Base-by-base conservation (phyloP, 129 eudicot genomes). In the Logfia minima region DNA sequence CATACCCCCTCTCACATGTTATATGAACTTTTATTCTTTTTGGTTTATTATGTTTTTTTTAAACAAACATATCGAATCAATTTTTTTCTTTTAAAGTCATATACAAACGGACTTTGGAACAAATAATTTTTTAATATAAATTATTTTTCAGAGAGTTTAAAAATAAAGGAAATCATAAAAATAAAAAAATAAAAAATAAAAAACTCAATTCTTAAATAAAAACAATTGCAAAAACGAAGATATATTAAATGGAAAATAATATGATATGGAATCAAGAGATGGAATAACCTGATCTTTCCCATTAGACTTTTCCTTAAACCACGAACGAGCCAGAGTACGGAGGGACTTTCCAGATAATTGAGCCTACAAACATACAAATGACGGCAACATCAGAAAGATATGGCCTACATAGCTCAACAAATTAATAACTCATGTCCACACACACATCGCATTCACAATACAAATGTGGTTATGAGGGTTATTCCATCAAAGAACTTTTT, bases 271-370 rank as follows among this genome's bases (percentile, higher is more conserved):
- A 34, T 55, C 8, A 17, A 4, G 23, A 55, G 61, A 52, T 32
- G 43, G 3, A 77, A 37, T 16, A 69, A 78, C 76, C 82, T 61
- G 24, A 29, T 78, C 32, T 58, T 70, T 61, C 63, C 21, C 5
- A 23, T 52, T 43, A 70, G 45, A 2, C 28, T 13, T 71, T 58
- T 69, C 51, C 76, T 69, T 78, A 28, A 78, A 78, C 81, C 70
- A 78, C 4, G 76, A 69, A 41, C 81, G 81, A 4, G 43, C 81
- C 48, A 78, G 48, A 39, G 70, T 60, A 39, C 28, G 35, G 17
- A 23, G 34, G 8, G 48, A 69, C 35, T 68, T 69, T 7, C 51
- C 23, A 41, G 76, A 22, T 13, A 58, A 39, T 22, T 68, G 29
- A 26, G 10, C 70, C 81, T 78, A 45, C 77, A 53, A 76, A 52